Conservation (phyloP, 768 basidiomycete species). For the Galerina sulciceps region DNA sequence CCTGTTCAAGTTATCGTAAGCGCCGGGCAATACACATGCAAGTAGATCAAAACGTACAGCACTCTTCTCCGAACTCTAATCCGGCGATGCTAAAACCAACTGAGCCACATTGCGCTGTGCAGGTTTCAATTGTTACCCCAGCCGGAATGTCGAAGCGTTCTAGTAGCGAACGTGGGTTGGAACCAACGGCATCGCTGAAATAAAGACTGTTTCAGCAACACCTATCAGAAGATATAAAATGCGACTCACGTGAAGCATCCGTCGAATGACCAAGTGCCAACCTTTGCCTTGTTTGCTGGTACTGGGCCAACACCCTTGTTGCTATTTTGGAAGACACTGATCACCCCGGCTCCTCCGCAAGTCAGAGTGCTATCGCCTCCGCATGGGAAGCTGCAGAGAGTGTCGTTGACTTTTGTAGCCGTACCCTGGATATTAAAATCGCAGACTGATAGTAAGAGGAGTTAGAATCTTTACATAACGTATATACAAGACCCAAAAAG, state of each 20-base stretch:
- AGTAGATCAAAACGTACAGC: constrained; percentile 6
- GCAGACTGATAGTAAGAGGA: constrained; percentile 13
- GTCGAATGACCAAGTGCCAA: constrained; percentile 15
- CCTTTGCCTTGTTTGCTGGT: constrained; percentile 18
- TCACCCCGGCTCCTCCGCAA: constrained; percentile 16
- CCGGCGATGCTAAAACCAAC: constrained; percentile 8
- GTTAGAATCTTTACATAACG: not conserved
- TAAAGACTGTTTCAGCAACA: not conserved
- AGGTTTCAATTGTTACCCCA: constrained; percentile 10
- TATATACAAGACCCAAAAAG: no score
- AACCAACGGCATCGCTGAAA: constrained; percentile 11
- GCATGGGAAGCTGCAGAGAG: constrained; percentile 17
- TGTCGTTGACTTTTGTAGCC: constrained; percentile 14
- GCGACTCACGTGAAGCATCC: constrained; percentile 20
- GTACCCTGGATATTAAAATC: constrained; percentile 26
- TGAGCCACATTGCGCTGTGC: constrained; percentile 2
- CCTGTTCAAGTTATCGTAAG: constrained; percentile 4
- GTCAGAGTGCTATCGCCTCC: constrained; percentile 18
- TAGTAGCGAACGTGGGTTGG: constrained; percentile 9
- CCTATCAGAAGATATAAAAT: no score
- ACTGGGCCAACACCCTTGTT: constrained; percentile 12
- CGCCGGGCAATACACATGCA: not conserved
- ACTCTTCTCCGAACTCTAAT: constrained; percentile 15
- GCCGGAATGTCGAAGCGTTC: not conserved
- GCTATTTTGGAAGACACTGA: constrained; percentile 19